Conservation (phyloP, 192 early-diverging fungal species). For the Rhizoclosmatium sp. region DNA sequence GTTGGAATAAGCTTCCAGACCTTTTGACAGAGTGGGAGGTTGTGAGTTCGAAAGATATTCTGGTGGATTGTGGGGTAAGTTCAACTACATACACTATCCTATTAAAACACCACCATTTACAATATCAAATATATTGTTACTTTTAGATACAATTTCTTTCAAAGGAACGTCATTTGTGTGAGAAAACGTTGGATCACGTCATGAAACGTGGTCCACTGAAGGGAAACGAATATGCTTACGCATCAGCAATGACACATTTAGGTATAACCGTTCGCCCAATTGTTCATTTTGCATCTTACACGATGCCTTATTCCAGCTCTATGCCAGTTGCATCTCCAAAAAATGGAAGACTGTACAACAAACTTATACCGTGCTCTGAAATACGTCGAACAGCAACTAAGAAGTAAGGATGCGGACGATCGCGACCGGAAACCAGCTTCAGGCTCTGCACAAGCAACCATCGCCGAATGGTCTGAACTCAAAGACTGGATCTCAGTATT, state of each 20-base stretch:
- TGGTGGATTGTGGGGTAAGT: slow-evolving; percentile 36
- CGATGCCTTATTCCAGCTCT: not conserved
- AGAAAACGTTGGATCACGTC: slow-evolving; percentile 24
- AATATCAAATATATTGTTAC: not conserved
- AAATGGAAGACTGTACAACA: slow-evolving; percentile 23
- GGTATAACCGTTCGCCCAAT: not conserved
- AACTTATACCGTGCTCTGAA: slow-evolving; percentile 13
- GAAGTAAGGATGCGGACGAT: not conserved
- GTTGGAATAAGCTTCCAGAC: slow-evolving; percentile 30
- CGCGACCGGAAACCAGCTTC: not conserved
- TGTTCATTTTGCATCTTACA: not conserved
- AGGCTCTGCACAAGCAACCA: not conserved
- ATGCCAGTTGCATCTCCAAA: slow-evolving; percentile 29
- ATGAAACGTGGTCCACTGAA: slow-evolving; percentile 34
- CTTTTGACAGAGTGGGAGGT: slow-evolving; percentile 24
- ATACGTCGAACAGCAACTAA: slow-evolving; percentile 22
- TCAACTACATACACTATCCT: not conserved
- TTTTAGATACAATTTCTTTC: slow-evolving; percentile 25
- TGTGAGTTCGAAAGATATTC: slow-evolving; percentile 22
- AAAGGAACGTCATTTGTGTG: slow-evolving; percentile 27
- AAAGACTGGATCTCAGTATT: slow-evolving; percentile 34
- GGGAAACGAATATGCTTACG: slow-evolving; percentile 29
- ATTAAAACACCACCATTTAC: not conserved
- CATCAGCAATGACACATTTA: slow-evolving; percentile 24
- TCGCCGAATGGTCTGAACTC: slow-evolving; percentile 26